Conservation (phyloP, 1,284 basidiomycete genomes). For the Rhodofomes roseus region DNA sequence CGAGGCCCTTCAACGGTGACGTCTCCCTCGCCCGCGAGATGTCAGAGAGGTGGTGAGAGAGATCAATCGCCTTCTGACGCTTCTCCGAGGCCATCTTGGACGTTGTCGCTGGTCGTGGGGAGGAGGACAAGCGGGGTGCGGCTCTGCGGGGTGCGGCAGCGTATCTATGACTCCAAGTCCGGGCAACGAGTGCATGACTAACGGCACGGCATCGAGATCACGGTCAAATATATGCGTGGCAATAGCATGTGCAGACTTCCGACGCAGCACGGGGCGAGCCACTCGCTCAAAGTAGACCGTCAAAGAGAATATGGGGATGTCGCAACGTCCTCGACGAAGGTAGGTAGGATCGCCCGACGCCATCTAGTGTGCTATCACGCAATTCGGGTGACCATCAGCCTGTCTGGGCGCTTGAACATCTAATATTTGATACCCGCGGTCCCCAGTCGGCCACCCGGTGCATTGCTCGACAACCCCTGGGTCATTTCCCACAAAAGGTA, state of each 20-base stretch:
- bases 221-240: not conserved
- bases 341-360: too few species aligned
- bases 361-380: too few species aligned
- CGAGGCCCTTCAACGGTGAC: conserved; percentile 64
- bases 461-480: too few species aligned
- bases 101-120: not conserved
- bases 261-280: not conserved
- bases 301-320: too few species aligned
- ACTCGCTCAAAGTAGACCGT: too few species aligned
- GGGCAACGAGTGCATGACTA: not conserved
- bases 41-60: conserved; percentile 57
- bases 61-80: conserved; percentile 46
- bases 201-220: not conserved
- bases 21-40: conserved; percentile 47
- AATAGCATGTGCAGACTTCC: too few species aligned
- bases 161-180: not conserved
- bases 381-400: too few species aligned
- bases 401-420: too few species aligned
- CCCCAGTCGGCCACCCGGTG: too few species aligned
- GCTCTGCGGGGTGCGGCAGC: not conserved
- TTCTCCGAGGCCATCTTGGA: conserved; percentile 31
- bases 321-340: too few species aligned
- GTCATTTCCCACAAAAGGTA: too few species aligned
- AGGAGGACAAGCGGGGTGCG: not conserved
- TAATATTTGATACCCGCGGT: too few species aligned